phyloP scores from a whole-genome alignment of 73 alveolate genomes.

The Effrenium voratum region DNA sequence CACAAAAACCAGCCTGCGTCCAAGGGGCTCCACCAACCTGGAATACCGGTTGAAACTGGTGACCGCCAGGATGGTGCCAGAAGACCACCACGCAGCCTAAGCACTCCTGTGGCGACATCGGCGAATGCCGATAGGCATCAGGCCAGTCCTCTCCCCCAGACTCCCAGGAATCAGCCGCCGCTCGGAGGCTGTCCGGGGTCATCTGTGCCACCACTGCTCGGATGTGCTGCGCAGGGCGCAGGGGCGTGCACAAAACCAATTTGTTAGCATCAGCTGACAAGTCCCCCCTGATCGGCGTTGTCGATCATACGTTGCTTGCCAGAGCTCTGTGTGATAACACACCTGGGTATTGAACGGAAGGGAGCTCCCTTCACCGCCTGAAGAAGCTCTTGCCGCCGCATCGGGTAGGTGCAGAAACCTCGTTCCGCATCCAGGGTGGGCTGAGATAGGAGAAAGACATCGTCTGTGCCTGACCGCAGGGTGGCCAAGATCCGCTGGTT shows the following conservation, averaged over 20 bases:
- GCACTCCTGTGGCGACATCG: neutral
- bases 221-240: slow-evolving; percentile 1
- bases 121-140: neutral
- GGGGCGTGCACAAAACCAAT: neutral
- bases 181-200: neutral
- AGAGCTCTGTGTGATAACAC: neutral
- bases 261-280: neutral
- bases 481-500: neutral
- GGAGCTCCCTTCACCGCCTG: neutral
- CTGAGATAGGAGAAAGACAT: neutral
- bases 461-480: slow-evolving; percentile 2
- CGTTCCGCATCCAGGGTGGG: neutral
- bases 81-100: slow-evolving; percentile 11
- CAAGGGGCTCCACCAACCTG: neutral
- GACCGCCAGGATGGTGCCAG: neutral
- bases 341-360: neutral
- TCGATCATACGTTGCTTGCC: slow-evolving; percentile 50
- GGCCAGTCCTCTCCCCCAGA: slow-evolving; percentile 6
- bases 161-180: neutral
- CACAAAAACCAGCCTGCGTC: neutral
- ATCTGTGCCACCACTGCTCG: neutral
- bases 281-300: neutral
- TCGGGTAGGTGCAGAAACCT: neutral
- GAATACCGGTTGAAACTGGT: neutral
- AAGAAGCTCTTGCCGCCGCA: neutral